Base-by-base conservation (phyloP, 2,329 filamentous ascomycete genomes). In the Cadophora luteo-olivacea region DNA sequence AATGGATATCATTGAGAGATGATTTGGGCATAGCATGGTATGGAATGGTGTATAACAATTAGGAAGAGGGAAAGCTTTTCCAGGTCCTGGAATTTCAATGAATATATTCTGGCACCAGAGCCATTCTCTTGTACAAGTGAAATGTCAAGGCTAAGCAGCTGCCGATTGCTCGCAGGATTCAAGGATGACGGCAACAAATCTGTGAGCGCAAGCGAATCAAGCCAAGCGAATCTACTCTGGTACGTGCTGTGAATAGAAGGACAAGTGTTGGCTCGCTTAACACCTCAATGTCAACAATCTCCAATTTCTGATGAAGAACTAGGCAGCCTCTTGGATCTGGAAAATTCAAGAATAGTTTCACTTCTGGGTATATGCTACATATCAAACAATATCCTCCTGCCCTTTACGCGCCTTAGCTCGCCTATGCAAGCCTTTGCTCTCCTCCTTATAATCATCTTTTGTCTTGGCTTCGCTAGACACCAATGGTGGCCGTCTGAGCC, bases 1-100 rank as follows among this genome's bases (percentile, higher is more conserved):
- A 76, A 76, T 69, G 73, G 75, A 52, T 75, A 70, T 72, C 73
- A 75, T 71, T 70, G 69, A 70, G 41, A 3, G 3, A 64, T 57
- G 22, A 22, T n/a, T 25, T 33, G 11, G 63, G 36, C 38, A 36
- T 63, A 69, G 55, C 54, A 58, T 49, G 25, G 55, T 33, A 49
- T 41, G 54, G 16, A 49, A 49, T 49, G 45, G 45, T 68, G 68
- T 70, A 68, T 49, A 70, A 68, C 29, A 61, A 7, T 58, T 57
- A 48, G 52, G 51, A 33, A 33, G 22, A 22, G 19, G 12, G 22
- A 49, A 49, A 7, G 3, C 14, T 22, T 19, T 41, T 29, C 38
- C 8, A 58, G 9, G 29, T 33, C 52, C 16, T 29, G 36, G 9
- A 33, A 32, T 58, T 29, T 19, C 36, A 64, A 58, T 58, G 33